Evolutionary conservation across 495 filamentous ascomycete genomes (phyloP), one percentile per base, ranked within the genome.

Genomic region (Bombardia bombarda): DNA sequence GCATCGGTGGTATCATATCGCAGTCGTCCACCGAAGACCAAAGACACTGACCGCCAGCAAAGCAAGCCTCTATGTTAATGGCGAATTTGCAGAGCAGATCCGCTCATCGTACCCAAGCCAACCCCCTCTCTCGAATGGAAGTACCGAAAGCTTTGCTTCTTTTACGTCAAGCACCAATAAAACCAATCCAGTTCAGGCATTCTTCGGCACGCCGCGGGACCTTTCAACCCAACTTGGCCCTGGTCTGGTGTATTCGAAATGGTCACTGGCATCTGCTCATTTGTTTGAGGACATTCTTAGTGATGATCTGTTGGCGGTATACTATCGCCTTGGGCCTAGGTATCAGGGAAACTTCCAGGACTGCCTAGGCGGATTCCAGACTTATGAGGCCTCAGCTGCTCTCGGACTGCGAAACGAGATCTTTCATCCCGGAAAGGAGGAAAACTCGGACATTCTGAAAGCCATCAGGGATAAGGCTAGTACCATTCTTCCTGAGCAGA

Each of bases 321-420:
- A 90, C 51, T 87, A 83, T 60, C 85, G 88, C 40, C 79, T 98
- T 13, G 90, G 92, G 1, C 82, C 86, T 17, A 80, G 87, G 25
- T 98, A 98, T 53, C 79, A 84, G 60, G 92, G 92, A 2, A 97
- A 96, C 56, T 95, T 90, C 52, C 92, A 98, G 58, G 92, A 98
- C 57, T 89, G 87, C 47, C 72, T 98, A 17, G 92, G 92, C 8
- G 90, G 90, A 13, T 95, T 98, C 55, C 90, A 96, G 56, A 98
- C 92, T 0, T 98, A 97, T 57, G 82, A 82, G 47, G 89, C 93
- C n/a, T 96, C 93, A 19, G 90, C 92, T 14, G 79, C 85, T 20
- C 66, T 98, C 20, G 90, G 90, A 44, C 71, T 96, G 40, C 83
- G 88, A 38, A 95, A 96, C 57, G 92, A 98, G 56, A 75, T 86